Evolutionary conservation across 108 stramenopile genomes (phyloP).

Genomic region (Cylindrotheca closterium): DNA sequence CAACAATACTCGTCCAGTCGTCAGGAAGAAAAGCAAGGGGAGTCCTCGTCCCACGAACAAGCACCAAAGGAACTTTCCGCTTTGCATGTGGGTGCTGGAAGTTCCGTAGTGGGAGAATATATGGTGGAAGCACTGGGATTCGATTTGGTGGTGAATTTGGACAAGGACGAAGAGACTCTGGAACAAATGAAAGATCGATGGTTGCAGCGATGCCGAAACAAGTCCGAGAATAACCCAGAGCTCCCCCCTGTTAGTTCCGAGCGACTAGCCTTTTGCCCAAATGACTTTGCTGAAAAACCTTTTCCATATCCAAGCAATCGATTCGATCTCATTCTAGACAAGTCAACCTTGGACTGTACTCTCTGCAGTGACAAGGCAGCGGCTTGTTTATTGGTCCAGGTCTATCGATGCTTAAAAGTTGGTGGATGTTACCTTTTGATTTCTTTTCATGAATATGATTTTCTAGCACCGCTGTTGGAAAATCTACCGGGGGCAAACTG

Average conservation of each 20-base stretch:
- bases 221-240: not conserved
- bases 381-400: constrained; percentile 56
- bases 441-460: constrained; percentile 72
- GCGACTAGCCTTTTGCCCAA: constrained; percentile 7
- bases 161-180: constrained; percentile 58
- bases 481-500: constrained; percentile 71
- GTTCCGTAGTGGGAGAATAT: constrained; percentile 70
- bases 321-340: constrained; percentile 78
- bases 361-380: constrained; percentile 67
- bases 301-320: constrained; percentile 20
- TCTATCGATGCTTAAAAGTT: constrained; percentile 54
- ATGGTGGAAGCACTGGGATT: constrained; percentile 42
- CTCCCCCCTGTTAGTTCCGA: no score
- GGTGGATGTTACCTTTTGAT: constrained; percentile 71
- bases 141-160: constrained; percentile 64
- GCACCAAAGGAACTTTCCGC: constrained; percentile 12
- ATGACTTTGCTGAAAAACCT: constrained; percentile 35
- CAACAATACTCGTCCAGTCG: not conserved
- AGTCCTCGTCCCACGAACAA: not conserved
- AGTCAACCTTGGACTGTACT: constrained; percentile 82
- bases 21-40: not conserved
- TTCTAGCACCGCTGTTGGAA: constrained; percentile 51
- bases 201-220: constrained; percentile 17
- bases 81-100: constrained; percentile 80
- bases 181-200: constrained; percentile 62